Evolutionary conservation across 176 grass and related monocot species (phyloP).

Genomic region (Thalia dealbata): DNA sequence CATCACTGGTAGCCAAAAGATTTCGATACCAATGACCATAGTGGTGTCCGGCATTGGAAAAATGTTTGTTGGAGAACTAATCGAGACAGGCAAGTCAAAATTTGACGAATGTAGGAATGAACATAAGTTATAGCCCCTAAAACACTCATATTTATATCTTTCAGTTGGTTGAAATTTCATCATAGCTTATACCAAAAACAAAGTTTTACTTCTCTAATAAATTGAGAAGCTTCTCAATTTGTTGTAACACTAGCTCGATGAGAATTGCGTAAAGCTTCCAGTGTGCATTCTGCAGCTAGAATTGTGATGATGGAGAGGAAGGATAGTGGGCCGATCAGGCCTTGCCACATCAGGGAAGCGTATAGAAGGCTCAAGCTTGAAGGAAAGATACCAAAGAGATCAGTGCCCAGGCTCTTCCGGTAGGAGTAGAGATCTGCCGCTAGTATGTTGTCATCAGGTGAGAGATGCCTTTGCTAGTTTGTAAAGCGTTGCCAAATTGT

Average conservation of each 20-base stretch:
- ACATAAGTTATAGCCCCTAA: no score
- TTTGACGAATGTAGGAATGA: background rate
- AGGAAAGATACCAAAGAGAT: conserved; percentile 56
- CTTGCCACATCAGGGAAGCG: conserved; percentile 82
- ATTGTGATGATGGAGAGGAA: conserved; percentile 76
- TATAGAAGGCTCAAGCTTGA: conserved; percentile 81
- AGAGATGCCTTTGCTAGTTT: no score
- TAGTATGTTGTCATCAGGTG: no score
- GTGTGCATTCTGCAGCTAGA: conserved; percentile 45
- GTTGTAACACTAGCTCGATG: no score
- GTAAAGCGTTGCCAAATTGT: no score
- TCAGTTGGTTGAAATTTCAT: no score
- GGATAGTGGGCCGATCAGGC: conserved; percentile 81
- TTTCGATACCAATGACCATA: conserved; percentile 56
- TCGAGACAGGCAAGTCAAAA: conserved; percentile 66
- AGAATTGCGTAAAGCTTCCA: conserved; percentile 1
- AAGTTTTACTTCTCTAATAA: no score
- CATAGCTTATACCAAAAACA: no score
- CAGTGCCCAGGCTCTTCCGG: conserved; percentile 67
- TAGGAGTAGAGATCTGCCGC: conserved; percentile 17
- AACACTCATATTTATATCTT: no score
- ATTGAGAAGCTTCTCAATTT: no score
- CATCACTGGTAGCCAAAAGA: conserved; percentile 84
- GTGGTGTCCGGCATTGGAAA: conserved; percentile 75
- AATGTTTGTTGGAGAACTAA: conserved; percentile 81